phyloP scores from a whole-genome alignment of 192 early-diverging fungal genomes.

The Coemansia sp. region DNA sequence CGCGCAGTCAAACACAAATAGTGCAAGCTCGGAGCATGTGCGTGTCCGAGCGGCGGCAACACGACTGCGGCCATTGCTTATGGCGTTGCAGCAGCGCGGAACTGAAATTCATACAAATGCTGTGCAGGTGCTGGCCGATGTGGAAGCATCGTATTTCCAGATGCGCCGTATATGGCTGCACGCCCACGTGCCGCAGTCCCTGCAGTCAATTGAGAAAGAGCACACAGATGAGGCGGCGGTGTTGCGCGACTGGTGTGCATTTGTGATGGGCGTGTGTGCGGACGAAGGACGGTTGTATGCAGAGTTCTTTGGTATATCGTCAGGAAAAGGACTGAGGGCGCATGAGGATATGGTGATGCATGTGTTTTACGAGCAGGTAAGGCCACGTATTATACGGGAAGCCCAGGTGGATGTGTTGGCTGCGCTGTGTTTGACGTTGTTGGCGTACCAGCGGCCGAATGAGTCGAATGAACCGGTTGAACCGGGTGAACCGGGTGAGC shows the following conservation, averaged over 20 bases:
- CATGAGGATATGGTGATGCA: slow-evolving; percentile 76
- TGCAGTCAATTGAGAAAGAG: slow-evolving; percentile 54
- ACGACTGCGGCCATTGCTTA: slow-evolving; percentile 62
- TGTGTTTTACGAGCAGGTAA: slow-evolving; percentile 79
- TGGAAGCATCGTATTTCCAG: slow-evolving; percentile 72
- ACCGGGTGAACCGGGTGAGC: slow-evolving; percentile 18
- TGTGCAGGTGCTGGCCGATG: slow-evolving; percentile 77
- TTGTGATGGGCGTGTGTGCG: slow-evolving; percentile 76
- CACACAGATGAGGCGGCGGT: slow-evolving; percentile 19
- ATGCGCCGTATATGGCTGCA: slow-evolving; percentile 68
- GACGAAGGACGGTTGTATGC: slow-evolving; percentile 82
- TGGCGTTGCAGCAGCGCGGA: slow-evolving; percentile 72
- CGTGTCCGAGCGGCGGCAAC: slow-evolving; percentile 75
- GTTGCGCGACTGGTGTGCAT: slow-evolving; percentile 67
- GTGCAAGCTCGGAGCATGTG: slow-evolving; percentile 60
- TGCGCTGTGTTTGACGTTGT: slow-evolving; percentile 65
- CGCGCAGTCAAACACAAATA: background rate
- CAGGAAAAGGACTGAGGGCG: slow-evolving; percentile 40
- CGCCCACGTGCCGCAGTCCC: slow-evolving; percentile 62
- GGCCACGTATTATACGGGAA: slow-evolving; percentile 88
- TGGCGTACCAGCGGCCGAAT: slow-evolving; percentile 21
- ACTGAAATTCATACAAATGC: slow-evolving; percentile 44
- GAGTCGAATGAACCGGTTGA: slow-evolving; percentile 44
- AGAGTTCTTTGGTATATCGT: slow-evolving; percentile 63
- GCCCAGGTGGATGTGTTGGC: slow-evolving; percentile 77